Evolutionary conservation across 139 green algal species (phyloP), one percentile per base, ranked within the genome.

Genomic region (Tetradesmus obliquus): DNA sequence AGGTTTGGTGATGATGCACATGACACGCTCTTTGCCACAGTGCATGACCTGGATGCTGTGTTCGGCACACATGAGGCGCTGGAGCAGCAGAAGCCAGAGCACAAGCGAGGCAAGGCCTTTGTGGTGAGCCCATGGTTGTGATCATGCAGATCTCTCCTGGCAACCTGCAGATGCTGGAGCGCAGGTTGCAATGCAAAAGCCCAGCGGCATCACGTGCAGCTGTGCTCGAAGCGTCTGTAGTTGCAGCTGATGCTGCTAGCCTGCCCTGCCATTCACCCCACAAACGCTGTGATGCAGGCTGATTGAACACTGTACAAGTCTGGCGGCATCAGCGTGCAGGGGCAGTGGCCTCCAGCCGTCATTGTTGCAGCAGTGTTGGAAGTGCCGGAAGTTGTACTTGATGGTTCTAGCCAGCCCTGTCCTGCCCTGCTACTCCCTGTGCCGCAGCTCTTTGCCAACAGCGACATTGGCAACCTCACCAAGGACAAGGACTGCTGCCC

Each of bases 21-120:
- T 19, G 72, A 90, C 17, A 91, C 87, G 3, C 54, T 91, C 7
- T 91, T 91, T 74, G 87, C 87, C 22, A 91, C 87, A 7, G 10
- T 91, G 54, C 87, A 91, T 12, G 74, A 83, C 55, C 87, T 91
- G 54, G 72, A 91, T 20, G 74, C 72, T 2, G 19, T 91, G 5
- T 91, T 91, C 79, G 74, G 74, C 53, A 84, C 55, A 9, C 87
- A 91, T 13, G 72, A 91, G 74, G 51, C 20, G 2, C 72, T 91
- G 76, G 87, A 91, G 72, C n/a, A 72, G 72, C 71, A 71, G 71
- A 91, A 91, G 55, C 87, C 72, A n/a, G 17, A 84, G 20, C 19
- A 85, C 15, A 72, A 84, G 22, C 54, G 76, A 5, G 87, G 87
- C 55, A 17, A 32, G 15, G 6, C 72, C 12, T 91, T 91, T 86